Percentiles rank a stretch among this genome's conserved stretches.
These are phyloP conservation scores for Phytophthora niederhauseri DNA, from an alignment of 352 stramenopile genomes.

Conservation along the genomic window DNA sequence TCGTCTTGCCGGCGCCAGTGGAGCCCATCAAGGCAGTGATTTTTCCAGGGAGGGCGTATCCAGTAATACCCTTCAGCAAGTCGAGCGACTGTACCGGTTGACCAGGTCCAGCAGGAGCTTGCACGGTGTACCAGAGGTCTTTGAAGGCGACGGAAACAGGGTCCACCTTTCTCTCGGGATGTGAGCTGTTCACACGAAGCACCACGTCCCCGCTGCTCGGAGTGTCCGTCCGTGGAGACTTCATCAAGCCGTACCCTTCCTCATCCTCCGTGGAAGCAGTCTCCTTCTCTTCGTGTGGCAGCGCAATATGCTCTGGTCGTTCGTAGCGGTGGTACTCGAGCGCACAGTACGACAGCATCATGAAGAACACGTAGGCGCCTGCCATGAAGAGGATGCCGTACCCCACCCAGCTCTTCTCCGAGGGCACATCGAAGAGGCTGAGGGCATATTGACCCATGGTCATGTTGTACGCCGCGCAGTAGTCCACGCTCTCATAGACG, in stretches of 20 bases:
- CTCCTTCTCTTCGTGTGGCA: conserved; percentile 33
- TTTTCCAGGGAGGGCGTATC: conserved; percentile 54
- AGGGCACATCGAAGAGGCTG: conserved; percentile 49
- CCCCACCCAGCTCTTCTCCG: conserved; percentile 49
- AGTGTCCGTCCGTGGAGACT: conserved; percentile 27
- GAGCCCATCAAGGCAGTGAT: conserved; percentile 81
- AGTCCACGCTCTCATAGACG: conserved; percentile 45
- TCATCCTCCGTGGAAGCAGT: conserved; percentile 4
- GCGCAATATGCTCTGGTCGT: conserved; percentile 49
- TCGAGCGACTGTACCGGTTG: conserved; percentile 41
- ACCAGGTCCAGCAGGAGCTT: conserved; percentile 38
- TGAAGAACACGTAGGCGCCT: conserved; percentile 58
- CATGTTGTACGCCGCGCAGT: conserved; percentile 43
- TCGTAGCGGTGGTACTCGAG: conserved; percentile 74
- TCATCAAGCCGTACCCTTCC: conserved; percentile 32
- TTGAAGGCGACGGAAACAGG: conserved; percentile 63
- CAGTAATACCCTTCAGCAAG: conserved; percentile 65
- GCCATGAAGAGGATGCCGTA: conserved; percentile 56
- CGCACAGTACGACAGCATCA: conserved; percentile 49
- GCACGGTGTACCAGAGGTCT: conserved; percentile 66
- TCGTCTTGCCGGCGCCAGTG: conserved; percentile 92
- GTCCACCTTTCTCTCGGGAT: conserved; percentile 28
- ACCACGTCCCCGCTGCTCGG: conserved; percentile 26
- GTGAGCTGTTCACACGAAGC: conserved; percentile 34
- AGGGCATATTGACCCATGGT: conserved; percentile 63